These are phyloP conservation scores for Salix suchowensis DNA, from an alignment of 345 rosid species.

Conservation along the genomic window DNA sequence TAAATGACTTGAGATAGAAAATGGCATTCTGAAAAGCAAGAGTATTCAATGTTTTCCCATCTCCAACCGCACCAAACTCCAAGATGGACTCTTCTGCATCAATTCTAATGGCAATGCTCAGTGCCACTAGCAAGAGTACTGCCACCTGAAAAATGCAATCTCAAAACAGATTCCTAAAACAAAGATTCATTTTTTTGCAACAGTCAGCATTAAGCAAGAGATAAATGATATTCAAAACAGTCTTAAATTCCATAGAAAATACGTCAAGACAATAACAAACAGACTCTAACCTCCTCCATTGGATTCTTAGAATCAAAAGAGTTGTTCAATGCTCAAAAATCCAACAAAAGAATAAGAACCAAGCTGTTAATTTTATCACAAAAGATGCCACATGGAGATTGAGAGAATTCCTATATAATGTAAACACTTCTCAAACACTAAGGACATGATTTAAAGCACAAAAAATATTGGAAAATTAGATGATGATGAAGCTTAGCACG, in stretches of 20 bases:
- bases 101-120: conserved; percentile 28
- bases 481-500: neutral
- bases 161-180: neutral
- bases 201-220: neutral
- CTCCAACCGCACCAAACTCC: conserved; percentile 95
- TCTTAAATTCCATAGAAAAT: neutral
- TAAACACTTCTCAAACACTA: neutral
- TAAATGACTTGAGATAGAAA: conserved; percentile 89
- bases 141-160: conserved; percentile 18
- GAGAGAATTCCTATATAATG: neutral
- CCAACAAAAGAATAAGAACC: neutral
- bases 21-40: conserved; percentile 89
- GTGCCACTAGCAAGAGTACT: conserved; percentile 22
- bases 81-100: conserved; percentile 51
- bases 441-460: too few relatives aligned
- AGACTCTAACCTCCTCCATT: neutral
- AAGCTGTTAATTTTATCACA: neutral
- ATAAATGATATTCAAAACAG: neutral
- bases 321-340: neutral
- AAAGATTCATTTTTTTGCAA: neutral
- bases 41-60: conserved; percentile 73
- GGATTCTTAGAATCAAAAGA: neutral
- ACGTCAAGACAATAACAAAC: neutral
- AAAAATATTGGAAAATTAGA: neutral
- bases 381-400: neutral